Percentiles rank a stretch among this genome's conserved stretches.
These are phyloP conservation scores for Cetradonia linearis DNA, from an alignment of 495 filamentous ascomycete species.

Conservation along the genomic window DNA sequence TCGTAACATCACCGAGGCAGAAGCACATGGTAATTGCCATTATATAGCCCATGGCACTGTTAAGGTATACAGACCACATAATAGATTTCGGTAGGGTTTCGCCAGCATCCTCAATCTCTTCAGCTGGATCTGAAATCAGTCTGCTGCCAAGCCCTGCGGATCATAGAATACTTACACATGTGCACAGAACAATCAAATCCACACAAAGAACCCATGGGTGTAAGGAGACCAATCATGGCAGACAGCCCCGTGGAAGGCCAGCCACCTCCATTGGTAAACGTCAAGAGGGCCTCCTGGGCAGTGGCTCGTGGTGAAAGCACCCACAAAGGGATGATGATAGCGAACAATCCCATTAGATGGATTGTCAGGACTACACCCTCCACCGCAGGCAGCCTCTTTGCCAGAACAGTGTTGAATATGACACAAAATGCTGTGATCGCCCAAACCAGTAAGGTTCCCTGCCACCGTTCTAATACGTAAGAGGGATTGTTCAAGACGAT, in stretches of 20 bases:
- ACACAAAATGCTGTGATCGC: slow-evolving; percentile 18
- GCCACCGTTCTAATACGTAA: slow-evolving; percentile 13
- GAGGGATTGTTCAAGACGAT: slow-evolving; percentile 15
- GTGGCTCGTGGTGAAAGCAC: slow-evolving; percentile 30
- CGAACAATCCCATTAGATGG: slow-evolving; percentile 41
- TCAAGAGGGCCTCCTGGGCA: background rate
- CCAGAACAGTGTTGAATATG: slow-evolving; percentile 38
- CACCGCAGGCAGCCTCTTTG: slow-evolving; percentile 32
- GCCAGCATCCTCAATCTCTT: slow-evolving; percentile 41
- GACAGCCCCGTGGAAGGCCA: slow-evolving; percentile 44
- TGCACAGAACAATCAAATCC: slow-evolving; percentile 40
- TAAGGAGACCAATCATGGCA: slow-evolving; percentile 35
- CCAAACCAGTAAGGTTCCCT: slow-evolving; percentile 24
- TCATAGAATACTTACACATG: slow-evolving; percentile 33
- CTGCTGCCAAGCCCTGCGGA: slow-evolving; percentile 35
- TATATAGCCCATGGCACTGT: slow-evolving; percentile 38
- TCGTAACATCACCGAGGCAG: slow-evolving; percentile 34
- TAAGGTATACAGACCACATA: slow-evolving; percentile 36
- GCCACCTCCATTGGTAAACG: slow-evolving; percentile 24
- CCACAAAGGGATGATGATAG: slow-evolving; percentile 38
- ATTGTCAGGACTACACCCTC: slow-evolving; percentile 33
- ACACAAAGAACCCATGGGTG: background rate
- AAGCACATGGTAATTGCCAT: slow-evolving; percentile 42
- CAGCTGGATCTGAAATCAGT: slow-evolving; percentile 18
- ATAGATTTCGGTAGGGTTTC: slow-evolving; percentile 37